Evolutionary conservation across 2,329 filamentous ascomycete species (phyloP).

Genomic region (Botrytis galanthina): DNA sequence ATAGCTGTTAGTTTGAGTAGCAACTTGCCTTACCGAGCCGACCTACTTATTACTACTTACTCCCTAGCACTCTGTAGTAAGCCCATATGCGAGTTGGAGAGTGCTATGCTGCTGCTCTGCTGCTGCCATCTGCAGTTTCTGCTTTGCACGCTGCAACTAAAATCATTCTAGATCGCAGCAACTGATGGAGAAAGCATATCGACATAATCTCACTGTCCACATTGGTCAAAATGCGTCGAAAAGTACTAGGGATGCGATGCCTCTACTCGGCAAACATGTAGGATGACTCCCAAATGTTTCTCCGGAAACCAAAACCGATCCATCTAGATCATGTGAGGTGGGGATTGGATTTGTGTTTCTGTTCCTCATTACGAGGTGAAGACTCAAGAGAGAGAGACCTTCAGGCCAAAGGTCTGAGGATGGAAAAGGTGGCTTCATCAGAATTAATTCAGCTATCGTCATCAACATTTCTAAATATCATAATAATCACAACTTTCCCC

Average conservation of each 20-base stretch:
- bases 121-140: not conserved
- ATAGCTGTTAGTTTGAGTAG: not conserved
- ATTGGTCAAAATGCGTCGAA: not conserved
- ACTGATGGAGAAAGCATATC: not conserved
- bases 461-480: not conserved
- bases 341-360: not conserved
- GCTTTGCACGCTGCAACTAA: not conserved
- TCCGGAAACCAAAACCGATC: constrained; percentile 10
- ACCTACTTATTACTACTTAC: not conserved
- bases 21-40: not conserved
- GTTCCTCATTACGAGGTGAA: not conserved
- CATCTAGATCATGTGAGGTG: constrained; percentile 6
- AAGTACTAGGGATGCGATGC: not conserved
- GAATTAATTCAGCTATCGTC: not conserved
- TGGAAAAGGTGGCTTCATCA: not conserved
- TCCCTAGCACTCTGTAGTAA: not conserved
- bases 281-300: constrained; percentile 17
- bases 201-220: not conserved
- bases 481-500: not conserved
- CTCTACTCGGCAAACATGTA: constrained; percentile 9
- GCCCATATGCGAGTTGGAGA: not conserved
- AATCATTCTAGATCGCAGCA: not conserved
- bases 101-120: not conserved
- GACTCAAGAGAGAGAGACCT: not conserved
- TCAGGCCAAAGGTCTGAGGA: not conserved